Evolutionary conservation across 768 basidiomycete species (phyloP).

Genomic region (Russula griseocarnosa): DNA sequence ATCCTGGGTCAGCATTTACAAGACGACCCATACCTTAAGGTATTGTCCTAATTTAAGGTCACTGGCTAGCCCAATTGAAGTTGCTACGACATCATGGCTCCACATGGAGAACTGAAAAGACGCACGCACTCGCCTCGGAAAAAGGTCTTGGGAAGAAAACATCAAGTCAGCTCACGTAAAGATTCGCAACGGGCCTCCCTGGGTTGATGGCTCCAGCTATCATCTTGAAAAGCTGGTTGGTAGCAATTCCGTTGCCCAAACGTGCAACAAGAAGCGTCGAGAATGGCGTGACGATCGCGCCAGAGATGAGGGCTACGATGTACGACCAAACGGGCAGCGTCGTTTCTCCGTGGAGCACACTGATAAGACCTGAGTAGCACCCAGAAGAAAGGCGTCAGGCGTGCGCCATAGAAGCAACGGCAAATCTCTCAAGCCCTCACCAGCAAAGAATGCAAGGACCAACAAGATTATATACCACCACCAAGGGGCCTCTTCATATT

Average conservation of each 20-base stretch:
- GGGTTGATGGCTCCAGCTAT: conserved; percentile 56
- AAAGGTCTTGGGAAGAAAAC: not conserved
- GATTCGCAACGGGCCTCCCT: conserved; percentile 63
- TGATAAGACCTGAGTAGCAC: conserved; percentile 16
- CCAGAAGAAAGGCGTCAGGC: not conserved
- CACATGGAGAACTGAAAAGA: conserved; percentile 56
- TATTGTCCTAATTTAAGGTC: conserved; percentile 59
- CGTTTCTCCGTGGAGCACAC: conserved; percentile 56
- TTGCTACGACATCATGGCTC: conserved; percentile 58
- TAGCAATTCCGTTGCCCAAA: conserved; percentile 59
- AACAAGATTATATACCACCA: conserved; percentile 57
- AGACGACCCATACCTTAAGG: conserved; percentile 26
- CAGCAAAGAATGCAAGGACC: conserved; percentile 50
- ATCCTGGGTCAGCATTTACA: not conserved
- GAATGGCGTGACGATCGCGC: conserved; percentile 46
- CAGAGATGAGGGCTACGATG: conserved; percentile 52
- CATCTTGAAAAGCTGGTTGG: conserved; percentile 64
- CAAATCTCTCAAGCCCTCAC: conserved; percentile 33
- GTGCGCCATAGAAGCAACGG: too few relatives aligned
- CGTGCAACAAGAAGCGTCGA: conserved; percentile 53
- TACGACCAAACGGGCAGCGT: conserved; percentile 63
- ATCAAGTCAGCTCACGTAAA: conserved; percentile 43
- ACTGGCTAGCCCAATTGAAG: conserved; percentile 48
- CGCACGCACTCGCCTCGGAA: not conserved
- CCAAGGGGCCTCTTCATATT: conserved; percentile 57